Percentiles rank a stretch among this genome's conserved stretches.
Conservation (phyloP, 768 basidiomycete species). For the Leccinum uliginosum region DNA sequence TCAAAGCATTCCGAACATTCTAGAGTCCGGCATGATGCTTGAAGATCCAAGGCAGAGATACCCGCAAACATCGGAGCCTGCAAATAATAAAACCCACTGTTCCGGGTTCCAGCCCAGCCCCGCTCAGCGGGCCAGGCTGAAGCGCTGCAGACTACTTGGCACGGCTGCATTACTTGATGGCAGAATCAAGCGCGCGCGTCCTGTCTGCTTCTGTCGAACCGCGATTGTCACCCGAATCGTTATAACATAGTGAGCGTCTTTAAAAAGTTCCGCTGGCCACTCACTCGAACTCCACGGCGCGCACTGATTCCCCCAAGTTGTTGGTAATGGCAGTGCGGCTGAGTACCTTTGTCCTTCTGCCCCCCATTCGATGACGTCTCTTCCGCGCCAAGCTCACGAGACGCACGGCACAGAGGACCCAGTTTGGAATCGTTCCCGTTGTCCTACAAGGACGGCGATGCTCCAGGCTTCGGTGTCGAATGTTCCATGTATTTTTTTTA, state of each 20-base stretch:
- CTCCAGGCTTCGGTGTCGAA: neutral
- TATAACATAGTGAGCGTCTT: too few relatives aligned
- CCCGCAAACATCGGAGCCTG: too few relatives aligned
- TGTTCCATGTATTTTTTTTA: neutral
- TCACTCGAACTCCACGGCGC: neutral
- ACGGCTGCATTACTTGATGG: neutral
- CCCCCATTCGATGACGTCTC: neutral
- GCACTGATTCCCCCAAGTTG: neutral
- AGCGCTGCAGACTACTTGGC: too few relatives aligned
- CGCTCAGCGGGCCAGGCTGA: too few relatives aligned
- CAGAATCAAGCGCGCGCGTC: neutral
- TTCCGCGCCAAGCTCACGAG: neutral
- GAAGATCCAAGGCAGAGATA: too few relatives aligned
- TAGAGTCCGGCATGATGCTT: too few relatives aligned
- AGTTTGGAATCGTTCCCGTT: neutral
- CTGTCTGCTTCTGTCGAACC: neutral
- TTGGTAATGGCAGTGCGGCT: neutral
- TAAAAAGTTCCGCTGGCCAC: neutral
- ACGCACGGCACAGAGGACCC: neutral
- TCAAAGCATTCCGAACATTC: too few relatives aligned
- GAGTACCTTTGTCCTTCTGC: neutral
- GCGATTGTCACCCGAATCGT: neutral
- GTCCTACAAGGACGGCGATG: neutral
- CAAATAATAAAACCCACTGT: too few relatives aligned
- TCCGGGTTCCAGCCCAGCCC: too few relatives aligned